Evolutionary conservation across 805 yeast species (phyloP).

Genomic region (Spathaspora boniae): DNA sequence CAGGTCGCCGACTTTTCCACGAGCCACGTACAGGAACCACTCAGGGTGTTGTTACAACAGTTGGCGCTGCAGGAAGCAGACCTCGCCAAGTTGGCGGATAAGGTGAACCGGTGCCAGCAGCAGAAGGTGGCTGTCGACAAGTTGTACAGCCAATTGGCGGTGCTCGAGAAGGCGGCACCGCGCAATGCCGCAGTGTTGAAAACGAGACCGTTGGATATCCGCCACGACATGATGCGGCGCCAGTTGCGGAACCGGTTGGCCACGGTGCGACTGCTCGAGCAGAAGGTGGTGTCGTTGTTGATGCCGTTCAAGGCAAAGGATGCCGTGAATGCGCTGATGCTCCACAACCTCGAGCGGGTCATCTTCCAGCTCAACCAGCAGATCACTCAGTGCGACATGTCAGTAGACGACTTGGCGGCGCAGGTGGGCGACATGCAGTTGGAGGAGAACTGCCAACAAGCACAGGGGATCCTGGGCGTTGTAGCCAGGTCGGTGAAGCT

Average conservation of each 20-base stretch:
- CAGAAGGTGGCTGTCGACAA: conserved; percentile 21
- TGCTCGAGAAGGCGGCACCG: conserved; percentile 11
- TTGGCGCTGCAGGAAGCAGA: conserved; percentile 3
- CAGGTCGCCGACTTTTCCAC: no score
- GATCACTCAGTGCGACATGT: conserved; percentile 12
- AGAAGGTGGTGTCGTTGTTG: conserved; percentile 21
- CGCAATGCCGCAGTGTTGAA: conserved; percentile 8
- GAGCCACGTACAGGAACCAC: no score
- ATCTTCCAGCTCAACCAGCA: conserved; percentile 25
- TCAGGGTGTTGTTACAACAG: no score
- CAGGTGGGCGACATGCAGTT: conserved; percentile 7
- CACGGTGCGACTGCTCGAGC: conserved; percentile 19
- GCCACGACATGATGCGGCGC: conserved; percentile 21
- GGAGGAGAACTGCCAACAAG: conserved; percentile 1
- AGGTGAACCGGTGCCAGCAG: conserved; percentile 14
- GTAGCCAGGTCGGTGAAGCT: background rate
- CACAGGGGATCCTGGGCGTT: no score
- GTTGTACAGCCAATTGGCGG: conserved; percentile 23
- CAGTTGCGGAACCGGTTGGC: conserved; percentile 25
- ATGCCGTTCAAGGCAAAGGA: conserved; percentile 32
- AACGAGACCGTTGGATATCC: conserved; percentile 29
- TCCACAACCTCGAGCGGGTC: conserved; percentile 25
- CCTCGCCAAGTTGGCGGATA: conserved; percentile 5
- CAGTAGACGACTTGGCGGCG: conserved; percentile 13
- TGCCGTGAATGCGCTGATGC: conserved; percentile 14